Evolutionary conservation across 2,329 filamentous ascomycete species (phyloP), one percentile per base, ranked within the genome.

Genomic region (Trichoderma simmonsii): DNA sequence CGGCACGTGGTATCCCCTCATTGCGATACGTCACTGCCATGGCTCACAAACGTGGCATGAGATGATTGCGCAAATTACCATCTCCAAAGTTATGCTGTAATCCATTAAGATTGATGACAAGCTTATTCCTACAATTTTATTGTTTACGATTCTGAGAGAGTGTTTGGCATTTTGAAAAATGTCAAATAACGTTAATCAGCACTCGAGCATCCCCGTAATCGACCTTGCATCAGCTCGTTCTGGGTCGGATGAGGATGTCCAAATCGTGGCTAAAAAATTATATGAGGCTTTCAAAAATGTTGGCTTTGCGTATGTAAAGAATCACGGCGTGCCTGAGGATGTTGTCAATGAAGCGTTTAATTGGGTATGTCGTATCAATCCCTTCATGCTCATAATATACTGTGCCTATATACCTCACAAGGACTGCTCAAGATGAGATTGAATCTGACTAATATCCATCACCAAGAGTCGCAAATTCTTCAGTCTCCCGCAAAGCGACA

Each of bases 341-440:
- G 70, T 81, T 1, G 75, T 85, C 3, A 76, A 81, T 2, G 80
- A 82, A 36, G 82, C 82, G 0, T 84, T 84, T 67, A 34, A 48
- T 18, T 82, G 79, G 81, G 77, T 80, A 70, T 34, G 73, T 61
- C n/a, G 1, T 21, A 1, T 51, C 43, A 51, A 11, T 4, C n/a
- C 1, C 26, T 32, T n/a, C 4, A 26, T 34, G 15, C 0, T 34
- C 21, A 54, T 54, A 24, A 14, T 54, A 11, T 0, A n/a, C 8
- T 51, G 21, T 54, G 48, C 5, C 34, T 12, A 63, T 34, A 28
- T 28, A n/a, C 26, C 24, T 30, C 54, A 30, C 3, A 3, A n/a
- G 36, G 9, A 4, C 6, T 26, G 4, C 3, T 30, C 1, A 28
- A 15, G 11, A 11, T 8, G 3, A 7, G 1, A 21, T n/a, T 6